A percentile compares a stretch with the other conserved stretches of the same genome.
phyloP scores from a whole-genome alignment of 1,284 basidiomycete genomes.

The Fomitiporia mediterranea region DNA sequence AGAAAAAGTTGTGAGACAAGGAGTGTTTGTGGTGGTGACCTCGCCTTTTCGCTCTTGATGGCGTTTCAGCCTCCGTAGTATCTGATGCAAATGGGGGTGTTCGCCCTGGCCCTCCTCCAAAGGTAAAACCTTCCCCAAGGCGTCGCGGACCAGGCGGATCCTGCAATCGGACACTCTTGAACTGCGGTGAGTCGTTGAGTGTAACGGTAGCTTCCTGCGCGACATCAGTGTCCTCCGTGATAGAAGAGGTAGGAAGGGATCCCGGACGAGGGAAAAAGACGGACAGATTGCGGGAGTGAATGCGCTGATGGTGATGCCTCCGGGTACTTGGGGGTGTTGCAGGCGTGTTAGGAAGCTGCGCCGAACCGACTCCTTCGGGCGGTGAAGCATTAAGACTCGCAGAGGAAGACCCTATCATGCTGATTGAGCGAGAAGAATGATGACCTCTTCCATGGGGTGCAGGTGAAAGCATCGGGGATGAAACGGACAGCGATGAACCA shows the following conservation, averaged over 20 bases:
- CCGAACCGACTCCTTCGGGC: slow-evolving; percentile 25
- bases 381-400: slow-evolving; percentile 23
- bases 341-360: slow-evolving; percentile 22
- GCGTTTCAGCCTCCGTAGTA: slow-evolving; percentile 24
- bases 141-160: slow-evolving; percentile 32
- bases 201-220: slow-evolving; percentile 48
- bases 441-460: slow-evolving; percentile 48
- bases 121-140: slow-evolving; percentile 61
- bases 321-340: slow-evolving; percentile 32
- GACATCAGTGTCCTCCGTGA: slow-evolving; percentile 55
- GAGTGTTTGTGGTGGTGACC: slow-evolving; percentile 94
- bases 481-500: slow-evolving; percentile 38
- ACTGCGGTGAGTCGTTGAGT: slow-evolving; percentile 35
- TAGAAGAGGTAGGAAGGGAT: slow-evolving; percentile 50
- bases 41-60: slow-evolving; percentile 45
- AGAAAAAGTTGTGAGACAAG: slow-evolving; percentile 90
- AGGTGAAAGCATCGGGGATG: slow-evolving; percentile 38
- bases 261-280: slow-evolving; percentile 87
- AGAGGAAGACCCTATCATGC: slow-evolving; percentile 26
- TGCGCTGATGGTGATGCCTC: slow-evolving; percentile 56
- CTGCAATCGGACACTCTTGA: slow-evolving; percentile 29
- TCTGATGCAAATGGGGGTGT: slow-evolving; percentile 28
- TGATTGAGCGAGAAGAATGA: slow-evolving; percentile 34
- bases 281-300: slow-evolving; percentile 89
- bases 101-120: slow-evolving; percentile 43